phyloP scores from a whole-genome alignment of 2,329 filamentous ascomycete genomes.

The Blumeria graminis region DNA sequence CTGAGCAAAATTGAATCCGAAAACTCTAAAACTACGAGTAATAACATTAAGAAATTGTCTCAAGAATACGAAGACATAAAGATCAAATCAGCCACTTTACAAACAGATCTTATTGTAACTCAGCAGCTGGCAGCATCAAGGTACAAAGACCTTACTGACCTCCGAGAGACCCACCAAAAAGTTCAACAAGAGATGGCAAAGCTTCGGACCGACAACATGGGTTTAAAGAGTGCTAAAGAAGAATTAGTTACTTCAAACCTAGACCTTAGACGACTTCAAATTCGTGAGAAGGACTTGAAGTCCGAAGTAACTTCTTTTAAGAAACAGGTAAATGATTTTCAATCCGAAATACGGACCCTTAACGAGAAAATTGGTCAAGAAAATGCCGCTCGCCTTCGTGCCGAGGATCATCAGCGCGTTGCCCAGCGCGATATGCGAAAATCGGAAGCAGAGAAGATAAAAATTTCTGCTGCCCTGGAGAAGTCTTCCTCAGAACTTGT shows the following conservation, averaged over 20 bases:
- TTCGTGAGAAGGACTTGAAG: slow-evolving; percentile 58
- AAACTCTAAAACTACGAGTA: slow-evolving; percentile 11
- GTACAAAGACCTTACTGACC: slow-evolving; percentile 67
- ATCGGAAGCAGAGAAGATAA: slow-evolving; percentile 55
- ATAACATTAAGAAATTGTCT: slow-evolving; percentile 18
- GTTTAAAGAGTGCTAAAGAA: slow-evolving; percentile 50
- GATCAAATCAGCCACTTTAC: slow-evolving; percentile 39
- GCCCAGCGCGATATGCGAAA: slow-evolving; percentile 55
- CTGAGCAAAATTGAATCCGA: slow-evolving; percentile 12
- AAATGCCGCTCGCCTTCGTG: slow-evolving; percentile 40
- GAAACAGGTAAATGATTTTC: slow-evolving; percentile 46
- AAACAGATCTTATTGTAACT: slow-evolving; percentile 66
- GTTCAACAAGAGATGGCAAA: slow-evolving; percentile 65
- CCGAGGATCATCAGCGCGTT: slow-evolving; percentile 57
- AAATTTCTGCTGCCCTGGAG: slow-evolving; percentile 49
- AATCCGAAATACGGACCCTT: slow-evolving; percentile 51
- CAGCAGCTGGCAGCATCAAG: slow-evolving; percentile 67
- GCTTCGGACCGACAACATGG: slow-evolving; percentile 51
- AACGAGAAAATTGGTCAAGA: slow-evolving; percentile 60
- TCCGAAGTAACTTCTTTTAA: slow-evolving; percentile 47
- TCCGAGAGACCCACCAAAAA: slow-evolving; percentile 60
- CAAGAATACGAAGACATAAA: slow-evolving; percentile 43
- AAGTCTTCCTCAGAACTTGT: slow-evolving; percentile 45
- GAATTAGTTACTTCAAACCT: slow-evolving; percentile 37
- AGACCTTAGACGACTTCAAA: slow-evolving; percentile 55